Conservation (phyloP, 129 eudicot genomes). For the Flaveria robusta region DNA sequence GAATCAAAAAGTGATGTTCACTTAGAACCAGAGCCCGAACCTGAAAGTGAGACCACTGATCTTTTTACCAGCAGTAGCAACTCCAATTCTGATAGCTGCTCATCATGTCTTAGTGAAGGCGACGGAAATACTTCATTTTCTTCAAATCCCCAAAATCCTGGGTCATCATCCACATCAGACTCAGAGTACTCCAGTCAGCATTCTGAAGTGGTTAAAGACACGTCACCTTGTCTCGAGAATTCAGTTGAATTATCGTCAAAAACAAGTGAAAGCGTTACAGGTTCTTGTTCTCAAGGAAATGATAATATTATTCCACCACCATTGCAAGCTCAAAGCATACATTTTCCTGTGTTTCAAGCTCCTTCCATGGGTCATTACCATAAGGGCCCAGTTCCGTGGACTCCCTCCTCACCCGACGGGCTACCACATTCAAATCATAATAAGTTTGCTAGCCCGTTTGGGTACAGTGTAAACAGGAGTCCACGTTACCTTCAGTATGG, state of each 20-base stretch:
- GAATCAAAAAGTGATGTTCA: slow-evolving; percentile 32
- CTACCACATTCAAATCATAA: slow-evolving; percentile 69
- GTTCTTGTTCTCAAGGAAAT: slow-evolving; percentile 44
- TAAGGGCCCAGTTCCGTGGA: slow-evolving; percentile 61
- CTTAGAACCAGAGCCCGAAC: slow-evolving; percentile 18
- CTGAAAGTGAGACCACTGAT: slow-evolving; percentile 46
- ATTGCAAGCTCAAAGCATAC: slow-evolving; percentile 54
- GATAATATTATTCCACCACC: slow-evolving; percentile 43
- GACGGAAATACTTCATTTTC: slow-evolving; percentile 61
- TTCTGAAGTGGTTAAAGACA: slow-evolving; percentile 62
- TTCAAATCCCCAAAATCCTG: slow-evolving; percentile 55
- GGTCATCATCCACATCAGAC: slow-evolving; percentile 68
- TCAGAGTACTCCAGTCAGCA: slow-evolving; percentile 67
- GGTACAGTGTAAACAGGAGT: slow-evolving; percentile 52
- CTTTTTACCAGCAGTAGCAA: slow-evolving; percentile 43
- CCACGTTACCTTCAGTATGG: slow-evolving; percentile 64
- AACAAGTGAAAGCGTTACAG: slow-evolving; percentile 30
- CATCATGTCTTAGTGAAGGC: slow-evolving; percentile 89
- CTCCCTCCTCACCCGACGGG: slow-evolving; percentile 57
- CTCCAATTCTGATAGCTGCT: slow-evolving; percentile 76
- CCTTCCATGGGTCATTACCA: slow-evolving; percentile 63
- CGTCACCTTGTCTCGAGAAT: slow-evolving; percentile 35
- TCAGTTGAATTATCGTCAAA: slow-evolving; percentile 28
- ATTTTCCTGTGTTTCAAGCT: slow-evolving; percentile 44
- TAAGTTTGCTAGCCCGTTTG: slow-evolving; percentile 55